A percentile compares a stretch with the other conserved stretches of the same genome.
Evolutionary conservation across 2,329 filamentous ascomycete species (phyloP).

Genomic region (Ilyonectria mors-panacis): DNA sequence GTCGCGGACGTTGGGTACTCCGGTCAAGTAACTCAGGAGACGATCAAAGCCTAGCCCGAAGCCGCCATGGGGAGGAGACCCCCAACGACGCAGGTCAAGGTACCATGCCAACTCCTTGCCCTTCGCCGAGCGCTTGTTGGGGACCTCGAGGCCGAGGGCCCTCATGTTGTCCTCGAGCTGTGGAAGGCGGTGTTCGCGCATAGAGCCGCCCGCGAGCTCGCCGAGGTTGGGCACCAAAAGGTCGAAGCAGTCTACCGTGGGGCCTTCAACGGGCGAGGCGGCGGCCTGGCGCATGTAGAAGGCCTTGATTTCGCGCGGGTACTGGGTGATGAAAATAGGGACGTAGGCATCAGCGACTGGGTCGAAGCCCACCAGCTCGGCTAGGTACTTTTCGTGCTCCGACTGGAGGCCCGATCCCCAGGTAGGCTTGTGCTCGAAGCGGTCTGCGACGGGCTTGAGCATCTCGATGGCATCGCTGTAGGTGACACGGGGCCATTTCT

Average conservation of each 20-base stretch:
- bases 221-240: conserved; percentile 88
- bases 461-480: conserved; percentile 83
- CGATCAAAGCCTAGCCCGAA: conserved; percentile 94
- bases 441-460: conserved; percentile 71
- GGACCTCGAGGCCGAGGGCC: conserved; percentile 72
- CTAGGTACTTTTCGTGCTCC: conserved; percentile 93
- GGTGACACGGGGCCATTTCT: conserved; percentile 83
- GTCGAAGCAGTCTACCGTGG: conserved; percentile 91
- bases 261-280: conserved; percentile 47
- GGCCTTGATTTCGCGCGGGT: conserved; percentile 89
- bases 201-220: conserved; percentile 89
- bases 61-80: conserved; percentile 91
- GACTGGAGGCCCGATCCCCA: conserved; percentile 86
- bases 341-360: conserved; percentile 62
- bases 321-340: conserved; percentile 94
- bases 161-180: conserved; percentile 80
- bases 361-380: conserved; percentile 72
- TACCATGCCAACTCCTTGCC: conserved; percentile 80
- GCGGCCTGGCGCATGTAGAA: conserved; percentile 76
- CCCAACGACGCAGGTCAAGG: conserved; percentile 88
- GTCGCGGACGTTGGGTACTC: conserved; percentile 86
- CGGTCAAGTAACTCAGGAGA: conserved; percentile 85
- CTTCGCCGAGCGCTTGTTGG: conserved; percentile 47
- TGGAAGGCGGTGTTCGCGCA: conserved; percentile 85
- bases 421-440: conserved; percentile 78